Conservation (phyloP, 108 stramenopile genomes). For the Nitzschia inconspicua region DNA sequence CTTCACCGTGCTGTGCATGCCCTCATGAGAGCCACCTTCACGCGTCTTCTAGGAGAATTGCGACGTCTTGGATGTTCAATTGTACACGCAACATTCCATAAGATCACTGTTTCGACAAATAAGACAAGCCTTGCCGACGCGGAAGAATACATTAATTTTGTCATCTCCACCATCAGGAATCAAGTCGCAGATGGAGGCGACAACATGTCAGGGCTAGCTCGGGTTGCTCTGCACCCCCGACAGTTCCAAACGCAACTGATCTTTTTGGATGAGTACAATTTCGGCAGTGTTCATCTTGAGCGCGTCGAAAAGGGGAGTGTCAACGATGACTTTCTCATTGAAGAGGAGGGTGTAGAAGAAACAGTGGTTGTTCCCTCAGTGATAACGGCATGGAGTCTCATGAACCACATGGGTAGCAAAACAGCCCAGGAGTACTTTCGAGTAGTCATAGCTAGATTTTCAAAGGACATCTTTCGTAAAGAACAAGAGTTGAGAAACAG, state of each 20-base stretch:
- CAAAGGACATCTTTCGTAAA: slow-evolving; percentile 71
- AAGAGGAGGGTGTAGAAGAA: slow-evolving; percentile 16
- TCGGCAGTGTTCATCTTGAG: slow-evolving; percentile 85
- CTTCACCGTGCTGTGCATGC: slow-evolving; percentile 88
- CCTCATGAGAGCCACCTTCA: slow-evolving; percentile 89
- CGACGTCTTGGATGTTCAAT: slow-evolving; percentile 93
- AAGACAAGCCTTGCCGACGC: slow-evolving; percentile 81
- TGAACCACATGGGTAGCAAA: slow-evolving; percentile 76
- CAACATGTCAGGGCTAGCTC: slow-evolving; percentile 20
- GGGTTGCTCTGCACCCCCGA: slow-evolving; percentile 66
- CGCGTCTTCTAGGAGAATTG: slow-evolving; percentile 87
- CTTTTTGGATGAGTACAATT: slow-evolving; percentile 95
- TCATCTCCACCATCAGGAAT: slow-evolving; percentile 80
- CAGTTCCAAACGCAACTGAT: slow-evolving; percentile 81
- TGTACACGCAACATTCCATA: slow-evolving; percentile 87
- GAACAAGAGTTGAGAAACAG: slow-evolving; percentile 55
- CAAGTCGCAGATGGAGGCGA: slow-evolving; percentile 44
- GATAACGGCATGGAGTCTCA: slow-evolving; percentile 84
- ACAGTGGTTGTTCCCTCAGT: slow-evolving; percentile 74
- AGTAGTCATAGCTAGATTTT: slow-evolving; percentile 76
- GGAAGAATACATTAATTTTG: slow-evolving; percentile 89
- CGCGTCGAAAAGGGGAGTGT: slow-evolving; percentile 53
- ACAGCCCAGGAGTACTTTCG: slow-evolving; percentile 84
- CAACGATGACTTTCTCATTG: slow-evolving; percentile 26
- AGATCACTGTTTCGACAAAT: slow-evolving; percentile 92